Evolutionary conservation across 148 eudicot species (phyloP), one percentile per base, ranked within the genome.

Genomic region (Nepenthes gracilis): DNA sequence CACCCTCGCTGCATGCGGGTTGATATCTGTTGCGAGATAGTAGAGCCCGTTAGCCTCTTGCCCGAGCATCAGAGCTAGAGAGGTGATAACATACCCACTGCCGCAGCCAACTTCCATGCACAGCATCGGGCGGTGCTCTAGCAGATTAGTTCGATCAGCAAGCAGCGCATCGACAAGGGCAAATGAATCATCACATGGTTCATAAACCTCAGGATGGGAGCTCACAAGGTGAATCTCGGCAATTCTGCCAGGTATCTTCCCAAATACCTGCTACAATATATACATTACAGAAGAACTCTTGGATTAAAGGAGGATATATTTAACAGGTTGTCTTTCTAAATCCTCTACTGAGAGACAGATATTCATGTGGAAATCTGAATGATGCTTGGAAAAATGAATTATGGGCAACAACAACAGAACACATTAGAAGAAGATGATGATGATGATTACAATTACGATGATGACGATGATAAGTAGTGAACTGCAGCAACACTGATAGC

Each of bases 41-140:
- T 88, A 74, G 32, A 74, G 50, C 33, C 74, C 78, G 36, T 54
- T n/a, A 12, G 47, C 54, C 58, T 71, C 81, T 66, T 76, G 67
- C 59, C 69, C 83, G 64, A 92, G 90, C 72, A 92, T 81, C 55
- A 92, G 80, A 54, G 96, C 93, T 51, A 92, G 83, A 1, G 96
- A 85, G 12, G 97, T 87, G 34, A 92, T 81, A 13, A 92, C 85
- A 53, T 92, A 92, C 1, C 98, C 96, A 69, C 97, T 92, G 55
- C 97, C 96, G 64, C 85, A 88, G 13, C 97, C 97, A 12, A 92
- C 68, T 78, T 92, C 97, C 75, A 92, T 70, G 69, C 98, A 92
- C 6, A 92, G 8, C 35, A 10, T 70, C 60, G 96, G 96, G 12
- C 48, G 68, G 36, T 85, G 90, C 35, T 76, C 58, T 36, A 92